Evolutionary conservation across 1,284 basidiomycete species (phyloP).

Genomic region (Pseudozyma pruni): DNA sequence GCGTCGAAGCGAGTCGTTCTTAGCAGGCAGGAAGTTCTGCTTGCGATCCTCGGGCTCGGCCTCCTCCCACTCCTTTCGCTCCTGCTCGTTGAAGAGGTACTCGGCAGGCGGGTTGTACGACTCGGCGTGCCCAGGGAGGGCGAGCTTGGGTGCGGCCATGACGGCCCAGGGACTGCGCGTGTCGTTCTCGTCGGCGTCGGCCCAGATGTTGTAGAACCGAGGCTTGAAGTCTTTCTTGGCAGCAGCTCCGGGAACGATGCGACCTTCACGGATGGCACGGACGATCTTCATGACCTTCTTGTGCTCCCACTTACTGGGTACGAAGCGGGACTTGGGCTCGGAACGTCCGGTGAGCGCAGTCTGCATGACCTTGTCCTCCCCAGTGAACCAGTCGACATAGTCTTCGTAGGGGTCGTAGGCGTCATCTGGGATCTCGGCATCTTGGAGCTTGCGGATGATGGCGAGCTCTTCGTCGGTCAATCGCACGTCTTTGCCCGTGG

Average conservation of each 20-base stretch:
- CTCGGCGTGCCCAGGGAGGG: constrained; percentile 88
- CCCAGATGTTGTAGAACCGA: constrained; percentile 91
- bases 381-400: constrained; percentile 95
- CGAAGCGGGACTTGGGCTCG: constrained; percentile 95
- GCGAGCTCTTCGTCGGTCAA: constrained; percentile 92
- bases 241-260: constrained; percentile 89
- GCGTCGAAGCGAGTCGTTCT: constrained; percentile 83
- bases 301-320: constrained; percentile 99
- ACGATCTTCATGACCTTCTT: constrained; percentile 99
- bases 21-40: constrained; percentile 87
- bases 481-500: constrained; percentile 84
- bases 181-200: constrained; percentile 71
- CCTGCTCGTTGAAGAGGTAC: constrained; percentile 89
- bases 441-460: constrained; percentile 88
- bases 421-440: constrained; percentile 90
- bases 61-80: constrained; percentile 84
- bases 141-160: constrained; percentile 90
- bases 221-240: constrained; percentile 73
- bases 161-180: constrained; percentile 39
- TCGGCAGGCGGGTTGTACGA: constrained; percentile 99
- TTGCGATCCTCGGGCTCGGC: constrained; percentile 91
- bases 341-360: constrained; percentile 92
- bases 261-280: constrained; percentile 93
- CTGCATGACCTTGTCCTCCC: constrained; percentile 89
- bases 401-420: constrained; percentile 85